Percentiles rank a stretch among this genome's conserved stretches.
Evolutionary conservation across 768 basidiomycete genomes (phyloP).

Genomic region (Rhizopogon sp.): DNA sequence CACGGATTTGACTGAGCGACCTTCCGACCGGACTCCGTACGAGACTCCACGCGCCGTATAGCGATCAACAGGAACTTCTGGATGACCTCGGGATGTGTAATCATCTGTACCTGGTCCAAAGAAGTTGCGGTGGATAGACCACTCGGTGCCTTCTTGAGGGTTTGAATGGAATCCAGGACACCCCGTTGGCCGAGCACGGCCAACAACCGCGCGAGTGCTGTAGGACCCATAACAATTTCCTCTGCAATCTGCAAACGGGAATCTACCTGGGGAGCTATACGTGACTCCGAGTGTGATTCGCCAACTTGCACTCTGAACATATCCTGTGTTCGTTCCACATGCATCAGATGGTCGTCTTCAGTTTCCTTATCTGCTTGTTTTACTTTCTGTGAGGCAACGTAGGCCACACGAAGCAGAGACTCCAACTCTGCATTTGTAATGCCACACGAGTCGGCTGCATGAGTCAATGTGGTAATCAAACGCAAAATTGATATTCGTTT

Average conservation of each 20-base stretch:
- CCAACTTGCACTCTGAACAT: constrained; percentile 18
- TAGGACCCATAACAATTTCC: constrained; percentile 18
- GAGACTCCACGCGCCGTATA: constrained; percentile 11
- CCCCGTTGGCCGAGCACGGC: constrained; percentile 22
- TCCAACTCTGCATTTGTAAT: constrained; percentile 16
- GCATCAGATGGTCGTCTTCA: constrained; percentile 6
- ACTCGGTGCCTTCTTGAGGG: constrained; percentile 12
- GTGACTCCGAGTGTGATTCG: too few relatives aligned
- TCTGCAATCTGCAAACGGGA: constrained; percentile 18
- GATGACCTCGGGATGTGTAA: constrained; percentile 15
- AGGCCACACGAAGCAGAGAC: constrained; percentile 19
- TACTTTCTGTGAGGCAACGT: constrained; percentile 11
- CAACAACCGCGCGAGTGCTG: constrained; percentile 20
- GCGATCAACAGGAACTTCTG: constrained; percentile 14
- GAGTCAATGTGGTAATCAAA: constrained; percentile 17
- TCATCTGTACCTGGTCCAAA: constrained; percentile 18
- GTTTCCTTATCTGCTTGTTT: constrained; percentile 3
- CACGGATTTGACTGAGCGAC: constrained; percentile 13
- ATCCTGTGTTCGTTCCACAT: constrained; percentile 14
- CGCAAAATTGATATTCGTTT: constrained; percentile 21
- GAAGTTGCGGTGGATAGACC: constrained; percentile 11
- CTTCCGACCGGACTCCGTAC: constrained; percentile 20
- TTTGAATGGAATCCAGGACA: constrained; percentile 12
- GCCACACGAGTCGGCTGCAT: constrained; percentile 1
- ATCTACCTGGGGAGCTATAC: constrained; percentile 7